Percentiles rank a stretch among this genome's conserved stretches.
phyloP scores from a whole-genome alignment of 352 stramenopile species.

The Thalassiosira exigua region DNA sequence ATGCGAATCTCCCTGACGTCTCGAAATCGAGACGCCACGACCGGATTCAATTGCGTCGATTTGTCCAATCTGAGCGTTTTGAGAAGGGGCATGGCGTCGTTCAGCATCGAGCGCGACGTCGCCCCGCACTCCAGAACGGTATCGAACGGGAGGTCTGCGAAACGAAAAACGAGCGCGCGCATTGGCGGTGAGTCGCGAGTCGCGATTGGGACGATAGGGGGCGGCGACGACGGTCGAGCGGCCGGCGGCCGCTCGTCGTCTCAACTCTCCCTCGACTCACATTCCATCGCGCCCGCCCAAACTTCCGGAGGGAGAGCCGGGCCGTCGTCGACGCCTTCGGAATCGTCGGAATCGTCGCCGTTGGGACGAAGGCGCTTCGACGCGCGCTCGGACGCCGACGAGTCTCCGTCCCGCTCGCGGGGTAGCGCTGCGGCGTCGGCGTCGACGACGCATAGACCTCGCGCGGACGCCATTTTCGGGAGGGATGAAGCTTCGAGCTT shows the following conservation, averaged over 20 bases:
- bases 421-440: no score
- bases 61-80: conserved; percentile 17
- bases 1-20: conserved; percentile 30
- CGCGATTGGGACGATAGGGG: neutral
- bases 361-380: no score
- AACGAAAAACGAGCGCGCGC: neutral
- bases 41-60: conserved; percentile 19
- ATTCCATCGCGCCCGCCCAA: conserved; percentile 27
- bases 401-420: no score
- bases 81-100: conserved; percentile 20
- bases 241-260: no score
- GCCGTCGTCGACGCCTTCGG: neutral
- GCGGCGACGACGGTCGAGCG: no score
- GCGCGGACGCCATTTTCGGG: no score
- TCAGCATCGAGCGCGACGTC: neutral
- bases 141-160: neutral
- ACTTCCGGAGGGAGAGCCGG: conserved; percentile 14
- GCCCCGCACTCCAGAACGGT: conserved; percentile 13
- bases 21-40: conserved; percentile 20
- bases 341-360: no score
- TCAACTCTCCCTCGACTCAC: no score
- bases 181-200: neutral
- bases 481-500: no score
- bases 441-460: no score
- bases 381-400: no score